These are phyloP conservation scores for Aspergillus sp. DNA, from an alignment of 2,329 filamentous ascomycete species.

Conservation along the genomic window DNA sequence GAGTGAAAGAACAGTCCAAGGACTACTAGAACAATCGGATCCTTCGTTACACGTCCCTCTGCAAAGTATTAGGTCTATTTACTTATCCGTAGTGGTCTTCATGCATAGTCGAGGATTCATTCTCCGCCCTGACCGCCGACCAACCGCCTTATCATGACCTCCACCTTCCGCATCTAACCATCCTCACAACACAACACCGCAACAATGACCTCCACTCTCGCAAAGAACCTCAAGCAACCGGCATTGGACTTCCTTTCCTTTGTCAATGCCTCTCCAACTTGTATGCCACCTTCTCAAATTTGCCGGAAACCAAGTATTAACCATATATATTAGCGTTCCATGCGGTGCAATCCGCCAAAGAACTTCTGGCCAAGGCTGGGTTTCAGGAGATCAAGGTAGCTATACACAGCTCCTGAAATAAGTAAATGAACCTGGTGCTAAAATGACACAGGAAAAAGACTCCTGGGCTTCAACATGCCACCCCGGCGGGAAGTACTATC, in stretches of 20 bases:
- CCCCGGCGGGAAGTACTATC: constrained; percentile 90
- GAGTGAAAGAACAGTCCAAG: too few relatives aligned
- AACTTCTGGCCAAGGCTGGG: constrained; percentile 71
- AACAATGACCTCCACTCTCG: constrained; percentile 24
- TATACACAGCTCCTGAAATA: not conserved
- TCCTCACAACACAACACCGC: constrained; percentile 6
- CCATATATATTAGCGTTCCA: constrained; percentile 67
- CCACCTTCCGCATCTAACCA: not conserved
- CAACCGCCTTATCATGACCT: not conserved
- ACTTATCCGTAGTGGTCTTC: too few relatives aligned
- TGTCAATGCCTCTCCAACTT: constrained; percentile 88
- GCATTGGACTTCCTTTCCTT: constrained; percentile 86
- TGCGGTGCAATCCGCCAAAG: constrained; percentile 72
- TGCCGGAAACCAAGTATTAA: constrained; percentile 8
- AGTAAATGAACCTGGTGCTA: not conserved
- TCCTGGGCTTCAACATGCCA: constrained; percentile 73
- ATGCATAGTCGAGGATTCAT: not conserved
- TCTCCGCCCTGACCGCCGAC: not conserved
- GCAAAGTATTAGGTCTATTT: too few relatives aligned
- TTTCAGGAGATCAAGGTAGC: constrained; percentile 72
- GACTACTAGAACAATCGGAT: too few relatives aligned
- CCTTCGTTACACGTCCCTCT: too few relatives aligned
- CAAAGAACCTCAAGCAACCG: constrained; percentile 28
- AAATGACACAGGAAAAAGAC: constrained; percentile 63
- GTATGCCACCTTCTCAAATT: constrained; percentile 45